Conservation (phyloP, 345 rosid species). For the Toxicodendron radicans region DNA sequence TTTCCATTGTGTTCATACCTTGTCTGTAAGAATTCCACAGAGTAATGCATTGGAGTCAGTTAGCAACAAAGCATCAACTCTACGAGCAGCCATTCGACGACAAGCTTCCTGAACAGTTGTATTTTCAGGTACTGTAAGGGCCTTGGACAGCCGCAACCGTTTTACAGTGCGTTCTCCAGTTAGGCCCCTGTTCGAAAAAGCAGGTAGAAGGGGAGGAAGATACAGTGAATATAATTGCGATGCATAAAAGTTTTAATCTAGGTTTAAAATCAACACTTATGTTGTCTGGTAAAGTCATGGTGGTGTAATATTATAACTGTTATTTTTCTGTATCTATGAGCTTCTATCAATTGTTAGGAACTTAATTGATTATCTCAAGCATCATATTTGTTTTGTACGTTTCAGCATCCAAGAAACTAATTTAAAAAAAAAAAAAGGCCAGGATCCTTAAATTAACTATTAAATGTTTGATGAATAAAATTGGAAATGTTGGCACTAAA, state of each 20-base stretch:
- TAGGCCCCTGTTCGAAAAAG: slow-evolving; percentile 54
- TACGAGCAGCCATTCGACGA: slow-evolving; percentile 89
- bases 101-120: slow-evolving; percentile 87
- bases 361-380: background rate
- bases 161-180: slow-evolving; percentile 94
- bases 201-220: slow-evolving; percentile 3
- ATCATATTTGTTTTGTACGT: background rate
- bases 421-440: background rate
- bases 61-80: slow-evolving; percentile 88
- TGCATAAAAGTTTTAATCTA: background rate
- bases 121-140: slow-evolving; percentile 84
- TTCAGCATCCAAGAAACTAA: background rate
- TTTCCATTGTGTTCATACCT: slow-evolving; percentile 42
- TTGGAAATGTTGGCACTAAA: background rate
- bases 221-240: background rate
- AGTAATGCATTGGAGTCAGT: slow-evolving; percentile 93
- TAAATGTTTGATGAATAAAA: background rate
- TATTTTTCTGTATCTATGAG: background rate
- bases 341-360: background rate
- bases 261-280: background rate
- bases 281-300: background rate
- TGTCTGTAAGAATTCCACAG: slow-evolving; percentile 98
- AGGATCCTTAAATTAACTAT: background rate
- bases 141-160: slow-evolving; percentile 84
- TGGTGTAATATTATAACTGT: background rate